Base-by-base conservation (phyloP, 1,284 basidiomycete species). In the Puccinia coronata region DNA sequence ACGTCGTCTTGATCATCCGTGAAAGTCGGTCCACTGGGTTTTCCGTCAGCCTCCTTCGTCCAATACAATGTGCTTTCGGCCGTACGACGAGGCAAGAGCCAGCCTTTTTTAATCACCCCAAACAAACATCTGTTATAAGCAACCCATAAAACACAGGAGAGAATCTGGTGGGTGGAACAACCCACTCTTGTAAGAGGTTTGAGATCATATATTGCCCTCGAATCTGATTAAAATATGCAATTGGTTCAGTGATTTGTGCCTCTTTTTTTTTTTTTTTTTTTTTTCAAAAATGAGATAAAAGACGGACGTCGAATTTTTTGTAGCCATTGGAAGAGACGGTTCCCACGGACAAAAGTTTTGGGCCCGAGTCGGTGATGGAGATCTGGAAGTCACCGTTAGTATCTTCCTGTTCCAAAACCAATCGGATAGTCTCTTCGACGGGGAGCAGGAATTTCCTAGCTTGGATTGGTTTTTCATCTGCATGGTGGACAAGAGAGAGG, bases 261-360 rank as follows among this genome's bases (percentile, higher is more conserved):
- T n/a, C 25, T 25, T 57, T n/a, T 57, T n/a, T n/a, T n/a, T n/a
- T n/a, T n/a, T n/a, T n/a, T n/a, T n/a, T n/a, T n/a, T n/a, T n/a
- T n/a, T n/a, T n/a, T n/a, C n/a, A n/a, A n/a, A n/a, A n/a, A 70
- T 36, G 23, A 61, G n/a, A 11, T 65, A 65, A n/a, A 65, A 36
- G 12, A 88, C 92, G 83, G 86, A 95, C 94, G 87, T 99, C 97
- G 86, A 96, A 96, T 9, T 91, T 92, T 88, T 96, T 97, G 91
- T 95, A 97, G 3, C 96, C 96, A 87, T 99, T 98, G 86, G 94
- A 96, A 36, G 94, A 95, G 5, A 95, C 95, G 0, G 97, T 99
- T 28, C 97, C 96, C 81, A 99, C 90, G 0, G 94, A 91, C 89
- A 99, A 92, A 84, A 98, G 90, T 88, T 99, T 99, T 16, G 96